Percentiles rank a stretch among this genome's conserved stretches.
Evolutionary conservation across 1,284 basidiomycete species (phyloP).

Genomic region (Malassezia yamatoensis): DNA sequence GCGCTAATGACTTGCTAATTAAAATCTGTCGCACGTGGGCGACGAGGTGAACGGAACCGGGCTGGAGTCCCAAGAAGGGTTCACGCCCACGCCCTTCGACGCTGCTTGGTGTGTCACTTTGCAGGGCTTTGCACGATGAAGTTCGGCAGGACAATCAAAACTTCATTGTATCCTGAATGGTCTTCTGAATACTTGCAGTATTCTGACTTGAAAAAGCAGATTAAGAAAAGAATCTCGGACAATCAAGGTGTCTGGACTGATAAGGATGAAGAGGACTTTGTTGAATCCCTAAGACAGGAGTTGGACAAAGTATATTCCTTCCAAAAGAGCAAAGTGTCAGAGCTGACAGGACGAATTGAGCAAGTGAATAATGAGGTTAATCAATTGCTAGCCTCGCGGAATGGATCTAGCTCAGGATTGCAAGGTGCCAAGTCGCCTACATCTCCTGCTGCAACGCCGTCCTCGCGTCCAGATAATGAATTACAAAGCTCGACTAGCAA

Average conservation of each 20-base stretch:
- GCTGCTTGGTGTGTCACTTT: background rate
- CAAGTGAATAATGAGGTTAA: slow-evolving; percentile 45
- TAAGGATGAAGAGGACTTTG: slow-evolving; percentile 46
- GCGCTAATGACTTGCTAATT: background rate
- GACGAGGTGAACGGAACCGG: background rate
- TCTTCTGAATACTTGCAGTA: slow-evolving; percentile 45
- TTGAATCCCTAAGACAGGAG: slow-evolving; percentile 61
- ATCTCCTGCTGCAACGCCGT: background rate
- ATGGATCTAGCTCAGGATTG: background rate
- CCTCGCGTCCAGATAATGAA: slow-evolving; percentile 31
- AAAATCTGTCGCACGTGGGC: background rate
- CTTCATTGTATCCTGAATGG: slow-evolving; percentile 48
- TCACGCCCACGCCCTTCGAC: background rate
- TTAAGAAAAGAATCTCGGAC: slow-evolving; percentile 40
- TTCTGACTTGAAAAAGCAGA: slow-evolving; percentile 47
- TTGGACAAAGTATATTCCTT: slow-evolving; percentile 93
- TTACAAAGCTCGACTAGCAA: background rate
- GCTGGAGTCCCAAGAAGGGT: too few relatives aligned
- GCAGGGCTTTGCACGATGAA: slow-evolving; percentile 29
- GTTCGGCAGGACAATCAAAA: slow-evolving; percentile 48
- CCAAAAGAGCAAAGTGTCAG: slow-evolving; percentile 68
- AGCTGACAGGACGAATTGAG: slow-evolving; percentile 44
- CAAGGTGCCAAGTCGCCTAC: too few relatives aligned
- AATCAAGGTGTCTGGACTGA: slow-evolving; percentile 46
- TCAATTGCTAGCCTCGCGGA: slow-evolving; percentile 36